phyloP scores from a whole-genome alignment of 352 stramenopile genomes.

The Pythium phragmitis region DNA sequence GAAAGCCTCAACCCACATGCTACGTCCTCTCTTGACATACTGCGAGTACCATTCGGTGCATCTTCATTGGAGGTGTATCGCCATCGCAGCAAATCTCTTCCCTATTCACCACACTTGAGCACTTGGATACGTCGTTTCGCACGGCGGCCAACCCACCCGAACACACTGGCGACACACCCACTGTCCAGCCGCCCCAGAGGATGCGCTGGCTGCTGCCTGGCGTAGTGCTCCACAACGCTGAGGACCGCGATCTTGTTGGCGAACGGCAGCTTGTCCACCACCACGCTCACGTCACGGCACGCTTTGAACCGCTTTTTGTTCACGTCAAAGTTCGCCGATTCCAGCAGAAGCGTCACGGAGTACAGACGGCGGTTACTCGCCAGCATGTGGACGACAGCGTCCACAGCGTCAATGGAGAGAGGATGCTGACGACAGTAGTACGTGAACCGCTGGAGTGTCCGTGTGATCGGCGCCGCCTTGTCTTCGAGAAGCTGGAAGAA shows the following conservation, averaged over 20 bases:
- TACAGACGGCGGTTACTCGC: neutral
- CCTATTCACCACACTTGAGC: neutral
- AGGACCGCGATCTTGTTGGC: slow-evolving; percentile 5
- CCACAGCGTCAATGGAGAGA: neutral
- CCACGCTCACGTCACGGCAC: neutral
- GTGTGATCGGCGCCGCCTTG: neutral
- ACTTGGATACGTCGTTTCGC: neutral
- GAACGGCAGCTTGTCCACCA: neutral
- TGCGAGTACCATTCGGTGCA: no score
- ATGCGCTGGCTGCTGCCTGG: neutral
- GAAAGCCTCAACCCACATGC: no score
- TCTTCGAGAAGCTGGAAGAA: slow-evolving; percentile 4
- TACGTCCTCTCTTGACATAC: no score
- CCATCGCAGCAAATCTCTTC: neutral
- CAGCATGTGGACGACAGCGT: slow-evolving; percentile 5
- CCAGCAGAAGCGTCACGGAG: no score
- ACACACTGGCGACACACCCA: neutral
- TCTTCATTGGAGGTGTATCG: no score
- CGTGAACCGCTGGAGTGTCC: slow-evolving; percentile 2
- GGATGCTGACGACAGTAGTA: neutral
- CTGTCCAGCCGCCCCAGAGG: neutral
- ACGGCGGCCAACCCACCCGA: neutral
- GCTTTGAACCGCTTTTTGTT: neutral
- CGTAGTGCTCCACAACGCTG: neutral
- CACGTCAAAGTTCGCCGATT: neutral